Evolutionary conservation across 257 asterid species (phyloP), one percentile per base, ranked within the genome.

Genomic region (Solanum etuberosum): DNA sequence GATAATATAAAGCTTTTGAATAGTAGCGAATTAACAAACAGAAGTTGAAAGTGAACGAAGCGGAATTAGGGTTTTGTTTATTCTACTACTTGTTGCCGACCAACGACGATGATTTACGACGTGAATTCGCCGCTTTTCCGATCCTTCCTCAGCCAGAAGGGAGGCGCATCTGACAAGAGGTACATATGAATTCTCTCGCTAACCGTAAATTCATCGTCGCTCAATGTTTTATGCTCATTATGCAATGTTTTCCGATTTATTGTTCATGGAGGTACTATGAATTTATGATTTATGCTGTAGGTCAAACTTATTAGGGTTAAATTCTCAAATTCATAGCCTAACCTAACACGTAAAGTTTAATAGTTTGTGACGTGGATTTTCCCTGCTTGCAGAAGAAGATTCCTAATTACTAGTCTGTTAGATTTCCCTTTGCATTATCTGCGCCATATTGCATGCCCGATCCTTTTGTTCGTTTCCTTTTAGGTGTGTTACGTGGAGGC

Each of bases 121-220:
- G 93, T 87, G 71, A 91, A 87, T 29, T 91, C 93, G 72, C 92
- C 93, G 15, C 93, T 91, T 78, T 91, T 91, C 91, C 93, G 93
- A 32, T 91, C 92, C 38, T 91, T 91, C 89, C 93, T 91, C 88
- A 90, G 93, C 90, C 93, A 91, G 89, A 91, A 91, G 70, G 92
- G 93, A 68, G 92, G 93, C 65, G 83, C 90, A 40, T 88, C 93
- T 5, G 93, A 91, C 32, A 90, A 91, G 88, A 87, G 93, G 93
- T 91, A 51, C 81, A 23, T 3, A 5, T 43, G 9, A 46, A 20
- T 86, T 46, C 9, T 48, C 59, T 31, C 10, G 3, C 74, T 29
- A 46, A 29, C 70, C 23, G 5, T 25, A 13, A 78, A 78, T 80
- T 78, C 65, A 43, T 43, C 40, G 7, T 2, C 3, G 84, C 16